Percentiles rank a stretch among this genome's conserved stretches.
These are phyloP conservation scores for Suhomyces xylopsoci DNA, from an alignment of 805 yeast genomes.

Conservation along the genomic window DNA sequence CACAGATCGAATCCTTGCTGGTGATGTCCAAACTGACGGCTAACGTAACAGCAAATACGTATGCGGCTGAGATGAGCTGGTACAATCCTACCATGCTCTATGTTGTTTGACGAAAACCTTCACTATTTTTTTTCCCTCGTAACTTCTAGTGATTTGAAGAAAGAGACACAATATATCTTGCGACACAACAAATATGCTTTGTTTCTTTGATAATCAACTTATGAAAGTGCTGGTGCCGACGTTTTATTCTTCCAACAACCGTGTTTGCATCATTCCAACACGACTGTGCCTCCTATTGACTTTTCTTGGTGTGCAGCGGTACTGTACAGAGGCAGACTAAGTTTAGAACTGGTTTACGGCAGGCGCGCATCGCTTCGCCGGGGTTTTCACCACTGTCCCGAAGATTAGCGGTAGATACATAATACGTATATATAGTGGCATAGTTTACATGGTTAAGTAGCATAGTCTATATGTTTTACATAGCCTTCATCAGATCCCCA, in stretches of 20 bases:
- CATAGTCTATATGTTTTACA: background rate
- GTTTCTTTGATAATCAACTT: background rate
- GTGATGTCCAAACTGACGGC: conserved; percentile 40
- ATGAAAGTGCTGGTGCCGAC: background rate
- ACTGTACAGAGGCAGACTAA: conserved; percentile 2
- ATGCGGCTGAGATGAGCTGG: background rate
- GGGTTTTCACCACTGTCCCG: background rate
- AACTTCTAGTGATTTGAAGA: background rate
- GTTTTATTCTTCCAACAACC: background rate
- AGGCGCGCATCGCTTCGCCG: background rate
- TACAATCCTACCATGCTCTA: background rate
- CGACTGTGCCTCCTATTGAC: conserved; percentile 6
- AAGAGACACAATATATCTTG: background rate
- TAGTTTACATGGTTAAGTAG: background rate
- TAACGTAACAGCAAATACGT: background rate
- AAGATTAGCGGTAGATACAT: background rate
- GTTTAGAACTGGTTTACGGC: background rate
- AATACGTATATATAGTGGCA: background rate
- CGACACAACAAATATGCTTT: background rate
- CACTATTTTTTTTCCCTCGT: background rate
- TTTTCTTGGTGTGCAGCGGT: background rate
- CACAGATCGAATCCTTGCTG: conserved; percentile 38
- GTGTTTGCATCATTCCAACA: background rate
- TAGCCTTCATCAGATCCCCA: background rate
- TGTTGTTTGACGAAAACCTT: background rate